Evolutionary conservation across 1,139 yeast genomes (phyloP).

Genomic region (Suhomyces terraborum): DNA sequence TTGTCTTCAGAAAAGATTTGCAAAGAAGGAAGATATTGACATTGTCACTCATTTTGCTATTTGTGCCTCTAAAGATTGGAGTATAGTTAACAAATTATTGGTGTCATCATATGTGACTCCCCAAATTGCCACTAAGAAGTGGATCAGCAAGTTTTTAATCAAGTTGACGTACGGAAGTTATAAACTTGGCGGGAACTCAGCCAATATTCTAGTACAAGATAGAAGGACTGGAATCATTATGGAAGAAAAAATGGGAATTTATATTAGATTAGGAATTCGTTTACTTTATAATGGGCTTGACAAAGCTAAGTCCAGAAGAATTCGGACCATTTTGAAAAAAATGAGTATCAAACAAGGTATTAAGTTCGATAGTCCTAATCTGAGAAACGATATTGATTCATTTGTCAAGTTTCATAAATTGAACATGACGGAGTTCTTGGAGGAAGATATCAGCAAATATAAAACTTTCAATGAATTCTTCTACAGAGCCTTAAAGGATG

Average conservation of each 20-base stretch:
- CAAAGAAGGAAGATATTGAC: conserved; percentile 60
- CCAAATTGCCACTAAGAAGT: conserved; percentile 79
- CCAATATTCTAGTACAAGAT: conserved; percentile 92
- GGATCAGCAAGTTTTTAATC: conserved; percentile 83
- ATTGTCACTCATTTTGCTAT: conserved; percentile 84
- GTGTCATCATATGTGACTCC: conserved; percentile 77
- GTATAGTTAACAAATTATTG: conserved; percentile 63
- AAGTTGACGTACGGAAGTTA: conserved; percentile 88
- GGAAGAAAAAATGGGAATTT: conserved; percentile 91
- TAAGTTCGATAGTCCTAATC: conserved; percentile 73
- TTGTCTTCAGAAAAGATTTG: conserved; percentile 64
- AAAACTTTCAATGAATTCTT: conserved; percentile 86
- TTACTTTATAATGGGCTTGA: conserved; percentile 75
- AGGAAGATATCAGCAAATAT: conserved; percentile 52
- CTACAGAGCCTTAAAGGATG: conserved; percentile 72
- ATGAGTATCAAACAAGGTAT: conserved; percentile 80
- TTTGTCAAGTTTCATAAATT: conserved; percentile 81
- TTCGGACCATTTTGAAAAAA: conserved; percentile 58
- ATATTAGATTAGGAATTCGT: conserved; percentile 84
- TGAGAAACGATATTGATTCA: conserved; percentile 67
- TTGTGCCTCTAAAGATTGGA: conserved; percentile 81
- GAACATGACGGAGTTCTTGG: conserved; percentile 67
- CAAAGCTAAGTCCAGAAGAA: conserved; percentile 54
- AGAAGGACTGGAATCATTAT: conserved; percentile 80
- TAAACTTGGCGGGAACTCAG: conserved; percentile 85